These are phyloP conservation scores for Alternaria alternata DNA, from an alignment of 2,329 filamentous ascomycete species.

Conservation along the genomic window DNA sequence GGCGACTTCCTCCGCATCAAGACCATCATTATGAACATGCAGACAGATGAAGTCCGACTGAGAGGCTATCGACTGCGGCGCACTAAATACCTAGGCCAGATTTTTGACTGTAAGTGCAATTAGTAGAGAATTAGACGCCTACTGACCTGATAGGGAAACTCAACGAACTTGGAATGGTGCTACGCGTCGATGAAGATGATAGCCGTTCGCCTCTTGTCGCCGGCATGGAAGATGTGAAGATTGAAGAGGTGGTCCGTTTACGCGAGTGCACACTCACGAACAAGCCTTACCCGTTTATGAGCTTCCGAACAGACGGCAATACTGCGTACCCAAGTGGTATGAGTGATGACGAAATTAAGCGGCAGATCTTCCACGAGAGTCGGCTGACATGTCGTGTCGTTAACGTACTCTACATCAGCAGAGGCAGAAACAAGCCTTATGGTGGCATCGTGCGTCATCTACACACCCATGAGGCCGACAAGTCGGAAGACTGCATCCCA, in stretches of 20 bases:
- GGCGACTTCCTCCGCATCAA: slow-evolving; percentile 36
- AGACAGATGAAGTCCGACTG: slow-evolving; percentile 26
- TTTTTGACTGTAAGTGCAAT: too few relatives aligned
- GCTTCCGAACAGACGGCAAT: neutral
- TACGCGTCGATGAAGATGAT: slow-evolving; percentile 10
- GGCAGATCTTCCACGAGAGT: slow-evolving; percentile 12
- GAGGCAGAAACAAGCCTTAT: slow-evolving; percentile 6
- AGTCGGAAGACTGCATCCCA: neutral
- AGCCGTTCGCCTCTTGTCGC: neutral
- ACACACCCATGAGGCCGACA: neutral
- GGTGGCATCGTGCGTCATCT: slow-evolving; percentile 14
- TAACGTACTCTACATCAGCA: neutral
- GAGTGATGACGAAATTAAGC: neutral
- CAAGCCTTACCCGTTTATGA: slow-evolving; percentile 10
- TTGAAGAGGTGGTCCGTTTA: neutral
- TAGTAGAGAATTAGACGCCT: too few relatives aligned
- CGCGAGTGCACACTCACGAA: slow-evolving; percentile 1
- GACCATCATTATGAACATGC: slow-evolving; percentile 25
- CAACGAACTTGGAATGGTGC: slow-evolving; percentile 17
- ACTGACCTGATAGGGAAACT: neutral
- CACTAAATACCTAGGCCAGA: slow-evolving; percentile 23
- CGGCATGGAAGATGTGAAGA: neutral
- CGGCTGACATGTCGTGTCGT: neutral
- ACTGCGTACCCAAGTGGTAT: neutral
- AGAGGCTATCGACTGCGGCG: slow-evolving; percentile 31